A percentile compares a stretch with the other conserved stretches of the same genome.
Conservation (phyloP, 768 basidiomycete genomes). For the Boletus reticulatus region DNA sequence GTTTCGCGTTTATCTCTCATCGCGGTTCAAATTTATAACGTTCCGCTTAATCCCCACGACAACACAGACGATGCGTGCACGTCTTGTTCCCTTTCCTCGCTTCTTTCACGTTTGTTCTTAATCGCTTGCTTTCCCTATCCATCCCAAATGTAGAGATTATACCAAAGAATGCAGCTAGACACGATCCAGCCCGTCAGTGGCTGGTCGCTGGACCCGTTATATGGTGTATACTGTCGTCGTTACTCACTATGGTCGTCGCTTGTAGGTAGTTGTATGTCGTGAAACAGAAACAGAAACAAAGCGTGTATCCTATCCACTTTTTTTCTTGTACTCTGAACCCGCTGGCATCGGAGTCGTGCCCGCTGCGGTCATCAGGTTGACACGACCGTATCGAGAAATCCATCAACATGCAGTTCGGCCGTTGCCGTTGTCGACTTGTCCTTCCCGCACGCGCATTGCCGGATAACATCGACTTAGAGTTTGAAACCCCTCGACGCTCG, state of each 20-base stretch:
- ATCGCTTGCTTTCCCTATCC: neutral
- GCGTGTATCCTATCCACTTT: neutral
- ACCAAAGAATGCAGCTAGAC: constrained; percentile 22
- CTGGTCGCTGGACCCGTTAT: neutral
- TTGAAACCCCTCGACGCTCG: no score
- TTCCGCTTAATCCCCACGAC: neutral
- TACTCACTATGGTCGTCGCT: neutral
- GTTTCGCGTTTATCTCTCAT: constrained; percentile 1
- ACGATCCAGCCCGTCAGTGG: neutral
- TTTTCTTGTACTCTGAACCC: no score
- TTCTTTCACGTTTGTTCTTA: neutral
- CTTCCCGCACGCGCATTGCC: no score
- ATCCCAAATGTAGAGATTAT: constrained; percentile 19
- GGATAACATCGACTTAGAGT: no score
- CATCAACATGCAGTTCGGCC: no score
- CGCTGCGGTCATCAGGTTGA: no score
- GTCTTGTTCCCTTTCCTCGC: neutral
- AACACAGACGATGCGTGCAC: constrained; percentile 3
- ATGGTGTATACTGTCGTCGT: neutral
- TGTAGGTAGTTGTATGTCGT: neutral
- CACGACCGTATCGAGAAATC: no score
- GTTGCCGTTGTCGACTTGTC: no score
- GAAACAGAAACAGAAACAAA: neutral
- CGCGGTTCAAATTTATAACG: neutral
- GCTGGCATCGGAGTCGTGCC: no score